phyloP scores from a whole-genome alignment of 805 yeast genomes.

The Pichia nanzhaoensis region DNA sequence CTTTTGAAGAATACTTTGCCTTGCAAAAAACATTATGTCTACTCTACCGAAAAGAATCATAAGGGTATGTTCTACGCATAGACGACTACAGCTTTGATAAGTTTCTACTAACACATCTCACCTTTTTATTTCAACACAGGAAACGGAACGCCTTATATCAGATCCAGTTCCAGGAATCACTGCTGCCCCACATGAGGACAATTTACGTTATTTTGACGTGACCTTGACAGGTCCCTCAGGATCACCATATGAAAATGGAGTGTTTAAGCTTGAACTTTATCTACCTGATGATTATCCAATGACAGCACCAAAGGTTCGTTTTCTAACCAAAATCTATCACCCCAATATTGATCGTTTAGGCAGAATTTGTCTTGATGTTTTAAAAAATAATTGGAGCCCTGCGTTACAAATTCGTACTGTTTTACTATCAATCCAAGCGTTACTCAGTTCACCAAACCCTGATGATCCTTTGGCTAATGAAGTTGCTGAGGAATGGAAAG shows the following conservation, averaged over 20 bases:
- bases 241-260: conserved; percentile 83
- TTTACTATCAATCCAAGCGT: conserved; percentile 83
- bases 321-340: conserved; percentile 89
- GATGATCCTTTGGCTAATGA: conserved; percentile 98
- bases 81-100: neutral
- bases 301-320: conserved; percentile 96
- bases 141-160: conserved; percentile 82
- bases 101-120: neutral
- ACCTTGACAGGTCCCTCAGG: conserved; percentile 85
- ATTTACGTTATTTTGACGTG: conserved; percentile 87
- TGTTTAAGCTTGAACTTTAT: conserved; percentile 75
- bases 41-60: conserved; percentile 83
- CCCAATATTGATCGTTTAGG: conserved; percentile 96
- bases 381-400: conserved; percentile 96
- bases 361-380: conserved; percentile 89
- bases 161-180: conserved; percentile 97
- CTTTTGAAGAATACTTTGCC: too few species aligned
- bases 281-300: conserved; percentile 97
- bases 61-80: conserved; percentile 43
- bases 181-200: conserved; percentile 91
- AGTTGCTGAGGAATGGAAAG: conserved; percentile 95
- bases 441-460: conserved; percentile 93
- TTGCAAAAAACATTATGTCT: conserved; percentile 33
- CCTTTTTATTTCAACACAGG: conserved; percentile 36
- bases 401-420: conserved; percentile 94